Evolutionary conservation across 2,329 filamentous ascomycete genomes (phyloP).

Genomic region (Neospermospora avenae): DNA sequence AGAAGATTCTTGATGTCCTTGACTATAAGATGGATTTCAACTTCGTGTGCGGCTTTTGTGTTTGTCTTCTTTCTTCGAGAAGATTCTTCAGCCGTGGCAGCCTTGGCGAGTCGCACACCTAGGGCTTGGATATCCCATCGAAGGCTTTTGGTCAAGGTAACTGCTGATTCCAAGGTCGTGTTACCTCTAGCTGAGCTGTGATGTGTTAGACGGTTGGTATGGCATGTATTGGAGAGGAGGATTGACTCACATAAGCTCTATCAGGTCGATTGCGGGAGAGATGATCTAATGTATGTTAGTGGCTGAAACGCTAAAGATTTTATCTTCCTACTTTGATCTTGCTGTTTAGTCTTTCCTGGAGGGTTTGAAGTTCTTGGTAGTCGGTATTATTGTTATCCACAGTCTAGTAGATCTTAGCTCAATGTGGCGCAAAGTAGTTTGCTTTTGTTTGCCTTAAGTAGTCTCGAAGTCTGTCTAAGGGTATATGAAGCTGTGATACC

Average conservation of each 20-base stretch:
- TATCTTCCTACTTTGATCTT: slow-evolving; percentile 69
- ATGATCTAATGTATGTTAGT: slow-evolving; percentile 57
- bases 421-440: neutral
- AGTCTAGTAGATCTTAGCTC: slow-evolving; percentile 42
- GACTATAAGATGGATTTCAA: slow-evolving; percentile 68
- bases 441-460: slow-evolving; percentile 58
- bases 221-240: slow-evolving; percentile 35
- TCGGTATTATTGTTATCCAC: slow-evolving; percentile 68
- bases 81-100: slow-evolving; percentile 61
- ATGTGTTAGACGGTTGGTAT: slow-evolving; percentile 17
- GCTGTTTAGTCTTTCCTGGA: slow-evolving; percentile 73
- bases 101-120: slow-evolving; percentile 69
- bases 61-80: slow-evolving; percentile 43
- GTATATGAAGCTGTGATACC: slow-evolving; percentile 82
- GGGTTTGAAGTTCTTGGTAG: slow-evolving; percentile 61
- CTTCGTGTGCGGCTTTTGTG: slow-evolving; percentile 54
- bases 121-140: slow-evolving; percentile 80
- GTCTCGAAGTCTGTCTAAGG: slow-evolving; percentile 73
- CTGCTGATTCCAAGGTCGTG: slow-evolving; percentile 78
- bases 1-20: slow-evolving; percentile 73
- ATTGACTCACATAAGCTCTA: slow-evolving; percentile 72
- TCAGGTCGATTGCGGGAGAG: slow-evolving; percentile 86
- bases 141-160: slow-evolving; percentile 77
- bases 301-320: neutral
- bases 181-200: slow-evolving; percentile 66